phyloP scores from a whole-genome alignment of 2,329 filamentous ascomycete species.

The Sarocladium strictum region DNA sequence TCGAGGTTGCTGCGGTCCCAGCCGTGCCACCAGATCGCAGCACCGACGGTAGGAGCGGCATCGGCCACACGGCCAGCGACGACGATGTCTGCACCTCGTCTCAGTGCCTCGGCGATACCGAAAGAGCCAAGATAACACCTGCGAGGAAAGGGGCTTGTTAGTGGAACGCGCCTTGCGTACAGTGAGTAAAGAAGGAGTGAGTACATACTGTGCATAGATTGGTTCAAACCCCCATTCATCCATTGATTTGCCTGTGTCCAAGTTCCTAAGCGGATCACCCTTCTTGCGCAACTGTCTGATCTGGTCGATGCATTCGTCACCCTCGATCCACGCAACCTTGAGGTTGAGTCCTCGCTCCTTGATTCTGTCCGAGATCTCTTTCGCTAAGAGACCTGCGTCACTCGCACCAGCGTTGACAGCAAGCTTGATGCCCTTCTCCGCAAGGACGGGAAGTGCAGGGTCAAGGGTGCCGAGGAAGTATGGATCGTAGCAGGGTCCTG shows the following conservation, averaged over 20 bases:
- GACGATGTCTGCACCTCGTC: slow-evolving; percentile 36
- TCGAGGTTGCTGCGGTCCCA: slow-evolving; percentile 42
- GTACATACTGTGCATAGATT: slow-evolving; percentile 16
- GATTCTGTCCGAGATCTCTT: slow-evolving; percentile 17
- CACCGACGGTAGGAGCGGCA: slow-evolving; percentile 44
- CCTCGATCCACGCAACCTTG: slow-evolving; percentile 28
- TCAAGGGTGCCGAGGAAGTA: slow-evolving; percentile 24
- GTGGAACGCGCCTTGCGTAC: too few species aligned
- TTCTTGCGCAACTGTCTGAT: slow-evolving; percentile 20
- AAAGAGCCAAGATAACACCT: slow-evolving; percentile 41
- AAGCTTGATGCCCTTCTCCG: slow-evolving; percentile 24
- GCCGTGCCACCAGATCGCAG: slow-evolving; percentile 47
- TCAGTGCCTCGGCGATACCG: slow-evolving; percentile 35
- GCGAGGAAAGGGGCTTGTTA: background rate
- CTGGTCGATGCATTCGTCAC: slow-evolving; percentile 26
- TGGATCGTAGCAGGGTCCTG: slow-evolving; percentile 33
- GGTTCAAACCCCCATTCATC: slow-evolving; percentile 21
- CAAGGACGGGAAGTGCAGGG: slow-evolving; percentile 24
- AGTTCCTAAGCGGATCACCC: slow-evolving; percentile 17
- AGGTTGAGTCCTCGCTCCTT: slow-evolving; percentile 24
- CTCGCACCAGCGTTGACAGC: slow-evolving; percentile 30
- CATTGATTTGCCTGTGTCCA: slow-evolving; percentile 19
- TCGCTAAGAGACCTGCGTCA: slow-evolving; percentile 20
- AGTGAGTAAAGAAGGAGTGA: background rate
- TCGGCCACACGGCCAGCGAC: slow-evolving; percentile 41